Evolutionary conservation across 2,329 filamentous ascomycete species (phyloP), one percentile per base, ranked within the genome.

Genomic region (Scortechinia acanthostroma): DNA sequence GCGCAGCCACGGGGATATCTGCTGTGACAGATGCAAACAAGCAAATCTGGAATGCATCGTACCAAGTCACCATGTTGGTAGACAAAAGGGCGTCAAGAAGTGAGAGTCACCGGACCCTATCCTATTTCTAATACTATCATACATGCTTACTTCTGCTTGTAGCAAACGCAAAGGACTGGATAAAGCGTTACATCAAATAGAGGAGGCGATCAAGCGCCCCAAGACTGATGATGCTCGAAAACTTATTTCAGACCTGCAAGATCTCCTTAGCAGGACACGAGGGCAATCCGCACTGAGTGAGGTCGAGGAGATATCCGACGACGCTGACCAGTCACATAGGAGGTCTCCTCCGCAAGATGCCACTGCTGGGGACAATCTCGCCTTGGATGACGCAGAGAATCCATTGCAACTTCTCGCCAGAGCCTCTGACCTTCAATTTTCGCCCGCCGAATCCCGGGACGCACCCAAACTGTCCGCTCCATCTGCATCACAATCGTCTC

Each of bases 21-120:
- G 70, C 21, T 86, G 82, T 58, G 78, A 79, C 51, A 73, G 78
- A 58, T 86, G 82, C 57, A 64, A 69, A 45, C 73, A 79, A 54
- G 64, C 74, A 4, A 69, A 73, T 23, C 57, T 65, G 14, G 78
- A 86, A 48, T 88, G 84, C 57, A 66, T 86, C 4, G 77, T 86
- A 2, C 83, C 75, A n/a, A 76, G 76, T n/a, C 86, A 87, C 55
- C 83, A 87, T 49, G 74, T 86, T 3, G 84, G 84, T 4, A 70
- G 85, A 43, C 83, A 86, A 55, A 88, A 88, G 56, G 85, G 84
- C 19, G 83, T 88, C 48, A 88, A 88, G 60, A 88, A 88, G 84
- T 84, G 62, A 62, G 69, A 52, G 33, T n/a, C n/a, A n/a, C n/a
- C n/a, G n/a, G 3, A 4, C 16, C 23, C 40, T 22, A 19, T 22